Conservation (phyloP, 2,329 filamentous ascomycete genomes). For the Trichoderma afroharzianum region DNA sequence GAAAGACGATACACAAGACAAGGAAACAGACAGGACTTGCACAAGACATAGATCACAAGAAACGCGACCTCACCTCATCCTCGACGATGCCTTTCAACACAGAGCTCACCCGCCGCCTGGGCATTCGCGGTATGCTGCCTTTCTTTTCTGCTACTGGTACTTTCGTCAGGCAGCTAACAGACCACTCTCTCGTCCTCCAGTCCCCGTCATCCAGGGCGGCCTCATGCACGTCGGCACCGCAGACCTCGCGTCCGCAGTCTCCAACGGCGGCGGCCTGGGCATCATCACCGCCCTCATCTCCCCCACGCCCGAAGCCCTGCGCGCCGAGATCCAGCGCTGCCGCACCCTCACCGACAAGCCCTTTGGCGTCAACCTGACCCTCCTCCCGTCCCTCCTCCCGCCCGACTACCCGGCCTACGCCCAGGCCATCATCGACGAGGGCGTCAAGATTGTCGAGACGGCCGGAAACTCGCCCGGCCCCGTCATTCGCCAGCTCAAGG, state of each 20-base stretch:
- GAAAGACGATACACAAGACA: neutral
- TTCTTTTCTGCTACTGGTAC: neutral
- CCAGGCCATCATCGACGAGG: slow-evolving; percentile 89
- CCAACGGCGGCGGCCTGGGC: slow-evolving; percentile 77
- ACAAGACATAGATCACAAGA: neutral
- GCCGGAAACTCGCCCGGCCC: slow-evolving; percentile 85
- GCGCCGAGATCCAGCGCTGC: slow-evolving; percentile 88
- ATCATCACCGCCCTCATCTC: slow-evolving; percentile 88
- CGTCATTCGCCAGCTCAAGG: slow-evolving; percentile 85
- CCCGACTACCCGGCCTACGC: slow-evolving; percentile 93
- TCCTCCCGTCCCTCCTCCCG: slow-evolving; percentile 83
- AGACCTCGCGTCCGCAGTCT: slow-evolving; percentile 71
- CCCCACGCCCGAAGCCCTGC: slow-evolving; percentile 84
- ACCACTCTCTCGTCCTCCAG: slow-evolving; percentile 35
- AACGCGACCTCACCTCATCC: neutral
- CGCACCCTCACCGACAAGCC: slow-evolving; percentile 72
- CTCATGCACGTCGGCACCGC: slow-evolving; percentile 87
- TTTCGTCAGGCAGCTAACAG: neutral
- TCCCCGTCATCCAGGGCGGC: slow-evolving; percentile 79
- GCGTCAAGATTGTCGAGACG: slow-evolving; percentile 86
- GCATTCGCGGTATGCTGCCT: slow-evolving; percentile 46
- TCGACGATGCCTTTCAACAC: slow-evolving; percentile 54
- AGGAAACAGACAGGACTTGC: neutral
- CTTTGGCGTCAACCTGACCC: slow-evolving; percentile 93
- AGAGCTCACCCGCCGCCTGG: slow-evolving; percentile 54